These are phyloP conservation scores for Rhipidocladum racemiflorum DNA, from an alignment of 176 grass and related monocot genomes.

Conservation along the genomic window DNA sequence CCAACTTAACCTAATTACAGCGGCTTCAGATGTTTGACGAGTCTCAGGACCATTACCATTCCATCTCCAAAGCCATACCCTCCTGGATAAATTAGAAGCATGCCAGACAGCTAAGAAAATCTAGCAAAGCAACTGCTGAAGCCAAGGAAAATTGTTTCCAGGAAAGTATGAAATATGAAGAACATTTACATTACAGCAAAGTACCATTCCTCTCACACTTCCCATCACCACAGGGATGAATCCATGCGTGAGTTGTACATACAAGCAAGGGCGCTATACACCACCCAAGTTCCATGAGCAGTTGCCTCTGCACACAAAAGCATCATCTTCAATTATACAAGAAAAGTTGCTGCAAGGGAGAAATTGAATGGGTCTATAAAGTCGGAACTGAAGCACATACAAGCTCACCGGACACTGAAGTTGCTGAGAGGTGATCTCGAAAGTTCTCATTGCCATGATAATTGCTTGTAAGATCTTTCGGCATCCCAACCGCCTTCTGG, in stretches of 20 bases:
- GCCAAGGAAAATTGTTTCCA: slow-evolving; percentile 38
- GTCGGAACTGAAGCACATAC: slow-evolving; percentile 20
- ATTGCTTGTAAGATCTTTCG: slow-evolving; percentile 66
- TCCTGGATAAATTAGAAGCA: slow-evolving; percentile 39
- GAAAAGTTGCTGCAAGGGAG: background rate
- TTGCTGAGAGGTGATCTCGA: background rate
- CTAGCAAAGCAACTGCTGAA: slow-evolving; percentile 42
- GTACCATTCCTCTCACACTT: slow-evolving; percentile 33
- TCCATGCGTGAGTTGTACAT: slow-evolving; percentile 41
- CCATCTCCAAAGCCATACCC: slow-evolving; percentile 33
- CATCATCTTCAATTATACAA: slow-evolving; percentile 25
- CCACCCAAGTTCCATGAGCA: slow-evolving; percentile 4
- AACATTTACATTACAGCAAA: slow-evolving; percentile 65
- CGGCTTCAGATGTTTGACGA: slow-evolving; percentile 27
- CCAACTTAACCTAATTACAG: slow-evolving; percentile 43
- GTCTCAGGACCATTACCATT: slow-evolving; percentile 31
- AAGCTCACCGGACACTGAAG: slow-evolving; percentile 46
- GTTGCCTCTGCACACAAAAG: slow-evolving; percentile 44
- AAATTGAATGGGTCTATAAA: background rate
- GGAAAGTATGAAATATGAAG: slow-evolving; percentile 39
- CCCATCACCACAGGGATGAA: slow-evolving; percentile 32
- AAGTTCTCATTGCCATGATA: slow-evolving; percentile 58
- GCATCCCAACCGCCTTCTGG: slow-evolving; percentile 75
- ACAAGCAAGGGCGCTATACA: slow-evolving; percentile 30
- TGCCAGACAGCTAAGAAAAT: slow-evolving; percentile 34